A percentile compares a stretch with the other conserved stretches of the same genome.
Conservation (phyloP, 345 rosid genomes). For the Salix koriyanagi region DNA sequence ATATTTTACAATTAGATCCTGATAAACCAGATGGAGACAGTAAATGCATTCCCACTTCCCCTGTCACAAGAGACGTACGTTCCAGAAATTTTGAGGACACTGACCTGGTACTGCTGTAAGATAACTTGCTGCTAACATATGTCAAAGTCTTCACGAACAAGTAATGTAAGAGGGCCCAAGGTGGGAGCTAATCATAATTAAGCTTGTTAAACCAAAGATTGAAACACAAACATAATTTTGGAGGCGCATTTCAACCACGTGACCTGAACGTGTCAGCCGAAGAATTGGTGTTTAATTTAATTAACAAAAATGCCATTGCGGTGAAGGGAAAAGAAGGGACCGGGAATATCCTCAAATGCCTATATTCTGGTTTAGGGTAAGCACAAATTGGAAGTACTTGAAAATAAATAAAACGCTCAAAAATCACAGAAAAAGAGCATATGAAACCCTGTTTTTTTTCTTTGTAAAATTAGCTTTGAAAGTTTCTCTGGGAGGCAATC, state of each 20-base stretch:
- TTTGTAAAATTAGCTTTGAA: constrained; percentile 8
- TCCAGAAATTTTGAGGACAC: neutral
- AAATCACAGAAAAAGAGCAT: neutral
- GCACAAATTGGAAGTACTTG: neutral
- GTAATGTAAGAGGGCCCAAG: neutral
- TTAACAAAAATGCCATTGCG: constrained; percentile 16
- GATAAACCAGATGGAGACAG: neutral
- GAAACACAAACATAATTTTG: neutral
- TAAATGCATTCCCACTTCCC: neutral
- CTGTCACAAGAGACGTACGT: neutral
- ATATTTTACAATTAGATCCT: too few relatives aligned
- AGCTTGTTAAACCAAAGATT: neutral
- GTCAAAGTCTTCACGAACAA: neutral
- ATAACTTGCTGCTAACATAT: neutral
- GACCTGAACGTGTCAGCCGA: constrained; percentile 14
- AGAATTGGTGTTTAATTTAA: neutral
- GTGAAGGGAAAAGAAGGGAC: neutral
- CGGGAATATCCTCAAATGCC: neutral
- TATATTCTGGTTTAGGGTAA: constrained; percentile 8
- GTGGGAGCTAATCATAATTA: neutral
- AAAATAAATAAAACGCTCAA: neutral
- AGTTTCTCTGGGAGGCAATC: constrained; percentile 7
- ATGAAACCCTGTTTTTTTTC: neutral
- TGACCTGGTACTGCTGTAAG: neutral
- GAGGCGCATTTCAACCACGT: constrained; percentile 17